Percentiles rank a stretch among this genome's conserved stretches.
phyloP scores from a whole-genome alignment of 139 green algal species.

The Chlamydomonas sphaeroides region DNA sequence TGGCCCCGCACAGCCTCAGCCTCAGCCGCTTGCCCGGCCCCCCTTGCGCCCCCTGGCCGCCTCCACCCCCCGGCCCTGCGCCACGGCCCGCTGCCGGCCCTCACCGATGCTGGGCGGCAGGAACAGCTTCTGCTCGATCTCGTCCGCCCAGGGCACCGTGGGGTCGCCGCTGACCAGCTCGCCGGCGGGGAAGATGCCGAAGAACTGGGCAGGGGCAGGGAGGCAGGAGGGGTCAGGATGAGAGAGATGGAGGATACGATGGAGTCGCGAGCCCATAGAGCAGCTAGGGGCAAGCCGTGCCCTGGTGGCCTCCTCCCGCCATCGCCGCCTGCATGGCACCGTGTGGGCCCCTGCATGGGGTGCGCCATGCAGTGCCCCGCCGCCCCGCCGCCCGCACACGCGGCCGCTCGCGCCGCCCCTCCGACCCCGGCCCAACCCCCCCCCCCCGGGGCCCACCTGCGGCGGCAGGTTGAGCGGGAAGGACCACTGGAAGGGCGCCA shows the following conservation, averaged over 20 bases:
- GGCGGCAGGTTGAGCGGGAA: constrained; percentile 85
- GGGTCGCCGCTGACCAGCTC: constrained; percentile 42
- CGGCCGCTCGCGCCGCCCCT: no score
- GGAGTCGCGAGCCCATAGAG: not conserved
- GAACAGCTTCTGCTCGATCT: constrained; percentile 84
- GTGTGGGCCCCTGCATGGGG: not conserved
- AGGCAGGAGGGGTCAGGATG: not conserved
- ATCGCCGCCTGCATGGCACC: not conserved
- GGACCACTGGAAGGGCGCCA: constrained; percentile 79
- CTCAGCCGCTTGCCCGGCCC: no score
- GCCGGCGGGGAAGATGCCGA: constrained; percentile 85
- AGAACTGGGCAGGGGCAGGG: constrained; percentile 56
- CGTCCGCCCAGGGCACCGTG: constrained; percentile 75
- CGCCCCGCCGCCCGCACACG: no score
- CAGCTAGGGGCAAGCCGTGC: no score
- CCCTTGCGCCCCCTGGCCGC: no score
- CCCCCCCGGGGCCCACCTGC: constrained; percentile 34
- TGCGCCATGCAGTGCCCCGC: no score
- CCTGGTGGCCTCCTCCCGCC: no score
- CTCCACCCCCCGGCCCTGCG: no score
- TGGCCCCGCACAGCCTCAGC: no score
- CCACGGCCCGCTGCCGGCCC: not conserved
- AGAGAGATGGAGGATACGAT: not conserved
- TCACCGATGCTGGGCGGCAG: constrained; percentile 66
- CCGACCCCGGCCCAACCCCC: no score